phyloP scores from a whole-genome alignment of 257 asterid genomes.

The Penstemon barbatus region DNA sequence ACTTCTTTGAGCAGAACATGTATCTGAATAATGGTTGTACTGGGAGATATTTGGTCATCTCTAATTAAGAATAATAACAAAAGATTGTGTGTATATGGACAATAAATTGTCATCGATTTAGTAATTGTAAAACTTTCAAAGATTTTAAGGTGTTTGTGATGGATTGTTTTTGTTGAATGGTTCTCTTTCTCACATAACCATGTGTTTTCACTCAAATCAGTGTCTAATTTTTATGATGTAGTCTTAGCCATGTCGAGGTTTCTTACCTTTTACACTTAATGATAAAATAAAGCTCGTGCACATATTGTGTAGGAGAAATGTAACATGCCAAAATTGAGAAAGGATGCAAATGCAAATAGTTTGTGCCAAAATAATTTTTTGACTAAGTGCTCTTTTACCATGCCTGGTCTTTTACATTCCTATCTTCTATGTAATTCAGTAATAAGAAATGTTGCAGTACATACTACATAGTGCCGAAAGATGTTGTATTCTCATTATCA shows the following conservation, averaged over 20 bases:
- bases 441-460: not conserved
- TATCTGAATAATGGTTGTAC: not conserved
- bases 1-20: conserved; percentile 3
- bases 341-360: conserved; percentile 13
- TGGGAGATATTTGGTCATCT: conserved; percentile 4
- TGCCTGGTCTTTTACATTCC: too few relatives aligned
- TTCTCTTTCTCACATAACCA: not conserved
- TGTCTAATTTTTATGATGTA: conserved; percentile 5
- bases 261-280: not conserved
- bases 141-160: not conserved
- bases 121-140: too few relatives aligned
- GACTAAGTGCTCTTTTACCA: not conserved
- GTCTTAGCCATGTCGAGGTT: not conserved
- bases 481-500: not conserved
- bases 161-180: not conserved
- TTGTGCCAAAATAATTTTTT: not conserved
- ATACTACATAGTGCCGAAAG: not conserved
- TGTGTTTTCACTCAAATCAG: not conserved
- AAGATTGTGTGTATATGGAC: not conserved
- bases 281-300: not conserved
- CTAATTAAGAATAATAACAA: not conserved
- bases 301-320: not conserved
- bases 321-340: not conserved
- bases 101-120: too few relatives aligned
- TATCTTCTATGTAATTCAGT: too few relatives aligned